Conservation (phyloP, 352 stramenopile genomes). For the Thalassiosira mediterranea region DNA sequence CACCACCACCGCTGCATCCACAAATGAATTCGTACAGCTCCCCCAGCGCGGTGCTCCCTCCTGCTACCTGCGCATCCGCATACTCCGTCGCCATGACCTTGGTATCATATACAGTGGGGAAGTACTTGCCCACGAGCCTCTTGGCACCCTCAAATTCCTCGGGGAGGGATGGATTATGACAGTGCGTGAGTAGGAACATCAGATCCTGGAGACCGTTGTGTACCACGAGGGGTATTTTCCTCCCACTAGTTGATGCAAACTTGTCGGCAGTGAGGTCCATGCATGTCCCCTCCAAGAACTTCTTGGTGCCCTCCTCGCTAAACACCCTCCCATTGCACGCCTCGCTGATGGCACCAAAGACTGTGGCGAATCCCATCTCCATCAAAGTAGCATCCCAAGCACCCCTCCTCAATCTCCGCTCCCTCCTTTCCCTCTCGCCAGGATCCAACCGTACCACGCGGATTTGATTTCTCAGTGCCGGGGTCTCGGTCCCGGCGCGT, state of each 20-base stretch:
- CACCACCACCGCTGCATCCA: too few species aligned
- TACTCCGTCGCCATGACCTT: conserved; percentile 73
- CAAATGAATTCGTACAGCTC: too few species aligned
- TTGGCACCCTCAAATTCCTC: conserved; percentile 63
- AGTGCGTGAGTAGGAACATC: conserved; percentile 79
- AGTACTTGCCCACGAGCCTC: conserved; percentile 62
- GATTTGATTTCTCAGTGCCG: conserved; percentile 59
- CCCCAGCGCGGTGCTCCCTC: conserved; percentile 46
- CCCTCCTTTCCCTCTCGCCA: conserved; percentile 53
- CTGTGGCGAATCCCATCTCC: conserved; percentile 63
- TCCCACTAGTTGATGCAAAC: too few species aligned
- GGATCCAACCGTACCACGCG: conserved; percentile 57
- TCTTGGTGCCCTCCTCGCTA: conserved; percentile 17
- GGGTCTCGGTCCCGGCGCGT: conserved; percentile 23
- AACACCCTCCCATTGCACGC: conserved; percentile 58
- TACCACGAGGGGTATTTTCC: conserved; percentile 73
- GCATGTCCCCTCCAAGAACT: conserved; percentile 23
- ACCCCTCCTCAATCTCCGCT: conserved; percentile 47
- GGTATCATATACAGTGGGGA: conserved; percentile 78
- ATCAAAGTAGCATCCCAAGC: conserved; percentile 62
- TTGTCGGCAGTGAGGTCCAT: conserved; percentile 1
- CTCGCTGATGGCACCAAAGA: conserved; percentile 71
- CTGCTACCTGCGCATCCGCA: conserved; percentile 39
- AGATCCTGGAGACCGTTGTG: conserved; percentile 83
- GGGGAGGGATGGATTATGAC: conserved; percentile 59